Evolutionary conservation across 257 asterid genomes (phyloP).

Genomic region (Asclepias syriaca): DNA sequence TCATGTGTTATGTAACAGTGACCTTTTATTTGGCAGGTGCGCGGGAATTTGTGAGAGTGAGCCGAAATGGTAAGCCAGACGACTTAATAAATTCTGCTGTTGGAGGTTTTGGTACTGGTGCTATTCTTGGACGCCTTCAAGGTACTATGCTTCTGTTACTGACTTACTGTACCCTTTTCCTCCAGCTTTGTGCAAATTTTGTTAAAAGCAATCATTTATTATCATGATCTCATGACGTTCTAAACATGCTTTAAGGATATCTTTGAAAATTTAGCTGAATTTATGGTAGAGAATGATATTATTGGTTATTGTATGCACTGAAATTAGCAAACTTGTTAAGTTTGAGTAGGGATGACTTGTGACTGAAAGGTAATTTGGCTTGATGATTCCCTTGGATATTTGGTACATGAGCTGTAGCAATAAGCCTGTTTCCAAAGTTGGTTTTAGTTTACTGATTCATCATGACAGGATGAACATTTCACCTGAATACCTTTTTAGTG

Average conservation of each 20-base stretch:
- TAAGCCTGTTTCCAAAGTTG: background rate
- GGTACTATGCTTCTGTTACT: slow-evolving; percentile 24
- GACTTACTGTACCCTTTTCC: background rate
- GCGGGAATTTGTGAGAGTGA: slow-evolving; percentile 75
- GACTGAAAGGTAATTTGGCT: background rate
- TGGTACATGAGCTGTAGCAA: no score
- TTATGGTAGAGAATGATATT: background rate
- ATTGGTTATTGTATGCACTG: background rate
- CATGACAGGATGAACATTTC: background rate
- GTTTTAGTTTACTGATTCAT: background rate
- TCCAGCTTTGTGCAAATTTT: background rate
- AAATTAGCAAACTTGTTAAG: background rate
- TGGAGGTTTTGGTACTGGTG: slow-evolving; percentile 90
- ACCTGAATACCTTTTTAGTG: no score
- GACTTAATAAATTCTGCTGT: slow-evolving; percentile 75
- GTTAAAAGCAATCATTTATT: background rate
- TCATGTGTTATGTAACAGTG: slow-evolving; percentile 1
- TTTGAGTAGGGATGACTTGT: background rate
- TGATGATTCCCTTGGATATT: background rate
- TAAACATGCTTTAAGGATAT: background rate
- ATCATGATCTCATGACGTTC: background rate
- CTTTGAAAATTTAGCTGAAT: background rate
- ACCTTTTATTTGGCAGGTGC: slow-evolving; percentile 59
- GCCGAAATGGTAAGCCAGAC: slow-evolving; percentile 75
- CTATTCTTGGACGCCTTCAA: slow-evolving; percentile 93